Base-by-base conservation (phyloP, 202 grass and related monocot genomes). In the Cymbopogon flexuosus region DNA sequence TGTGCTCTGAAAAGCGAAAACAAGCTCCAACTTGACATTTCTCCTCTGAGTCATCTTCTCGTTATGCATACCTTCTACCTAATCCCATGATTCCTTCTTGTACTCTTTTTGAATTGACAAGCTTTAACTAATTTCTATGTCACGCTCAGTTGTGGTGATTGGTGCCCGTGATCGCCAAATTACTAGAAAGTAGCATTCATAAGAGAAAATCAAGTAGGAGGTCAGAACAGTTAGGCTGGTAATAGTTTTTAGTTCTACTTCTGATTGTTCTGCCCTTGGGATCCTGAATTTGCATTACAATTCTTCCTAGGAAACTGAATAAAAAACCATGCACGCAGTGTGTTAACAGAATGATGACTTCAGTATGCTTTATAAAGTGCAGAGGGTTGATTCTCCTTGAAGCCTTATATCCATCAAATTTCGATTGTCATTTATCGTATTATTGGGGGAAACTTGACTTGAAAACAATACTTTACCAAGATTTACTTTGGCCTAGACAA, bases 121-220 rank as follows among this genome's bases (percentile, higher is more conserved):
- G 36, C 35, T 84, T n/a, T 87, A 73, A 60, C 49, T 19, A 90
- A 73, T 42, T 58, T 58, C 33, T 52, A 72, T 58, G 31, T 81
- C 42, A 10, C 46, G 60, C 76, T 75, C 36, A 36, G 19, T 31
- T 79, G 10, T 62, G 30, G 2, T 69, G 43, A 65, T 14, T 62
- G 30, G 3, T 69, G 54, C 31, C 12, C 45, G 1, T 39, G 34
- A 65, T 13, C 30, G 6, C 30, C 23, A 5, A 81, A 72, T 47
- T 57, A 84, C 57, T 34, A 34, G 45, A 34, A 16, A 77, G 43
- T 72, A 77, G 43, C 66, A 63, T 40, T 47, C 1, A 8, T 19
- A 64, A 34, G n/a, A 67, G 60, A 78, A 73, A 85, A 52, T 72
- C 49, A 59, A 52, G 31, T 72, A 30, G 4, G 10, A 49, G 19